These are phyloP conservation scores for Cryptococcus sp. DNA, from an alignment of 1,284 basidiomycete genomes.

Conservation along the genomic window DNA sequence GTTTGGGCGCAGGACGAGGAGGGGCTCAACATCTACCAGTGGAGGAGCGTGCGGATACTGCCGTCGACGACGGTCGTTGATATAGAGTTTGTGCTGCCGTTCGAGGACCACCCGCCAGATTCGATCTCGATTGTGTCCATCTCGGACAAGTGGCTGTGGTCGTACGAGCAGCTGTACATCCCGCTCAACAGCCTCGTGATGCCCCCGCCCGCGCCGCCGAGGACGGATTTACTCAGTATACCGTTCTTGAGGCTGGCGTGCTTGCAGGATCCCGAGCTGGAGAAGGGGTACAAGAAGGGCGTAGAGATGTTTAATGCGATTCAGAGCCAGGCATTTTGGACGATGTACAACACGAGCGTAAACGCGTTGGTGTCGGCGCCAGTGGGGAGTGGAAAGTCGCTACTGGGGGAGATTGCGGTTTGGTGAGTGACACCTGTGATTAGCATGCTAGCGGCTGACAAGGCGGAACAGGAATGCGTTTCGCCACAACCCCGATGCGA, in stretches of 20 bases:
- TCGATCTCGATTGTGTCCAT: conserved; percentile 80
- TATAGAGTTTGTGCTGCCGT: conserved; percentile 76
- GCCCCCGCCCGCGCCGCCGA: conserved; percentile 64
- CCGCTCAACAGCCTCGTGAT: conserved; percentile 69
- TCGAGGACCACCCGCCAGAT: conserved; percentile 59
- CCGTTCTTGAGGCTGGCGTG: conserved; percentile 68
- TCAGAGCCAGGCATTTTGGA: conserved; percentile 90
- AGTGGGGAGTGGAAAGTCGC: conserved; percentile 75
- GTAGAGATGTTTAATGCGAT: conserved; percentile 71
- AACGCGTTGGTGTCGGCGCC: conserved; percentile 82
- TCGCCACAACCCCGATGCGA: conserved; percentile 31
- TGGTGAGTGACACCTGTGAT: conserved; percentile 57
- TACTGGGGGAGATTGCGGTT: conserved; percentile 64
- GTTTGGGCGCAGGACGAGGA: conserved; percentile 91
- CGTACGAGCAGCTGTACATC: conserved; percentile 70
- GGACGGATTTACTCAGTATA: conserved; percentile 70
- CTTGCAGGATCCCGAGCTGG: conserved; percentile 56
- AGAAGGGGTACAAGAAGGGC: conserved; percentile 54
- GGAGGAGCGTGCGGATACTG: conserved; percentile 68
- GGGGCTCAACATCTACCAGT: conserved; percentile 76
- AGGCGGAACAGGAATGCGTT: conserved; percentile 43
- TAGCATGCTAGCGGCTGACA: neutral
- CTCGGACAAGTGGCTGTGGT: conserved; percentile 92
- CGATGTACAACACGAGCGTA: conserved; percentile 64
- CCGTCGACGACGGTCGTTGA: conserved; percentile 61